Base-by-base conservation (phyloP, 805 yeast species). In the Vanderwaltozyma verrucispora region DNA sequence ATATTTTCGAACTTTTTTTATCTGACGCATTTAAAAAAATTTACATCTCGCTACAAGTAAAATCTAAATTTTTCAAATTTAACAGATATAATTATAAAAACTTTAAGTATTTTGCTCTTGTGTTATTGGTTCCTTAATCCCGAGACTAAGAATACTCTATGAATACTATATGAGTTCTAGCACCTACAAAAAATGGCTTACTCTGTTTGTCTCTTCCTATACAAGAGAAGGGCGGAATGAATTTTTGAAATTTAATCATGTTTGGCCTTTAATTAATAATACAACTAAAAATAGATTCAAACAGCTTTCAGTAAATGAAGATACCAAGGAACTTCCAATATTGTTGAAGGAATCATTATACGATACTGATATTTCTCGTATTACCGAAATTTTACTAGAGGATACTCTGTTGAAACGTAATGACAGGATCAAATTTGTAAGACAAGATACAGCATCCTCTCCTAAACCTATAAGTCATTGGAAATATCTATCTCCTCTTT, bases 161-260 rank as follows among this genome's bases (percentile, higher is more conserved):
- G 9, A 21, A 9, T 14, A 14, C n/a, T 16, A 11, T 20, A 32
- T 32, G 35, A 18, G 19, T 7, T 12, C 21, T 4, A 32, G 25
- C n/a, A 15, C 30, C 24, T 32, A 32, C 25, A 25, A 16, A 16
- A 26, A 32, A 15, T 32, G 35, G 35, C 14, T 32, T 12, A 32
- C 28, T 13, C 20, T 32, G 7, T 32, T 32, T 14, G 25, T 24
- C 17, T 32, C 35, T 25, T 32, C 20, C 11, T 11, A 7, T 4
- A 17, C 18, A 18, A 28, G 35, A 16, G 35, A 32, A 18, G 6
- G 27, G 13, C 12, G 12, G 6, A 17, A 25, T 17, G 17, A 5
- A 25, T 15, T 12, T 6, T 18, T 32, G 13, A 15, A 25, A 18
- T 32, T 15, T 25, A 8, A n/a, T 17, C 35, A 29, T n/a, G 25